Conservation (phyloP, 2,329 filamentous ascomycete species). For the Dothistroma septosporum region DNA sequence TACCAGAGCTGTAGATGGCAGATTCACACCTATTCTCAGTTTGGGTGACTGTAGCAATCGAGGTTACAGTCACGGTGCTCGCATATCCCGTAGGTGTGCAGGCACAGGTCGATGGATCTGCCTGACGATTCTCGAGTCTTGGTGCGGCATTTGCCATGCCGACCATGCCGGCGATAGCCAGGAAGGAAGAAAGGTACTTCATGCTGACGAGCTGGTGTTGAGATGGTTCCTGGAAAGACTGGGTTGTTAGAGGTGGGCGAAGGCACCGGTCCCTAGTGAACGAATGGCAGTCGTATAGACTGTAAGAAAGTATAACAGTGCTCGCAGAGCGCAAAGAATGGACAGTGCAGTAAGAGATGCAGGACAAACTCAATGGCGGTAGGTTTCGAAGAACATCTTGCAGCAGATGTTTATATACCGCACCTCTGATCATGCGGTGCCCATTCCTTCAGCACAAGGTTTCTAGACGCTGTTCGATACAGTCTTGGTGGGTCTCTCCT, state of each 20-base stretch:
- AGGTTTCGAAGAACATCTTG: neutral
- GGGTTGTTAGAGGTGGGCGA: neutral
- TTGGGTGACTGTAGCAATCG: slow-evolving; percentile 10
- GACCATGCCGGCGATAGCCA: slow-evolving; percentile 44
- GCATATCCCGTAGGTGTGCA: slow-evolving; percentile 11
- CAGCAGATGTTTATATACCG: slow-evolving; percentile 14
- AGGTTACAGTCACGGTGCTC: slow-evolving; percentile 1
- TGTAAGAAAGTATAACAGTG: slow-evolving; percentile 27
- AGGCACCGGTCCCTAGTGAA: slow-evolving; percentile 3
- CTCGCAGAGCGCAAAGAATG: slow-evolving; percentile 32
- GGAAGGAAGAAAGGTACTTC: slow-evolving; percentile 37
- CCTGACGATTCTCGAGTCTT: slow-evolving; percentile 44
- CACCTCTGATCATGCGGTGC: neutral
- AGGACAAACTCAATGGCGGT: slow-evolving; percentile 7
- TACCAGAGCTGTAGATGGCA: slow-evolving; percentile 11
- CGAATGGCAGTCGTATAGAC: slow-evolving; percentile 25
- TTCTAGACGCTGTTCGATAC: slow-evolving; percentile 15
- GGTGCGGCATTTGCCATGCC: slow-evolving; percentile 45
- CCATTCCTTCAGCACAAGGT: neutral
- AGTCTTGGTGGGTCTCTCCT: slow-evolving; percentile 8
- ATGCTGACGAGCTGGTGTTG: slow-evolving; percentile 23
- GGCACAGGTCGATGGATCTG: slow-evolving; percentile 9
- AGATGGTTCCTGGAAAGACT: slow-evolving; percentile 5
- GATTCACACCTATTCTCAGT: slow-evolving; percentile 17
- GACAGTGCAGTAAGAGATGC: slow-evolving; percentile 10